Conservation (phyloP, 192 early-diverging fungal genomes). For the Coemansia sp. region DNA sequence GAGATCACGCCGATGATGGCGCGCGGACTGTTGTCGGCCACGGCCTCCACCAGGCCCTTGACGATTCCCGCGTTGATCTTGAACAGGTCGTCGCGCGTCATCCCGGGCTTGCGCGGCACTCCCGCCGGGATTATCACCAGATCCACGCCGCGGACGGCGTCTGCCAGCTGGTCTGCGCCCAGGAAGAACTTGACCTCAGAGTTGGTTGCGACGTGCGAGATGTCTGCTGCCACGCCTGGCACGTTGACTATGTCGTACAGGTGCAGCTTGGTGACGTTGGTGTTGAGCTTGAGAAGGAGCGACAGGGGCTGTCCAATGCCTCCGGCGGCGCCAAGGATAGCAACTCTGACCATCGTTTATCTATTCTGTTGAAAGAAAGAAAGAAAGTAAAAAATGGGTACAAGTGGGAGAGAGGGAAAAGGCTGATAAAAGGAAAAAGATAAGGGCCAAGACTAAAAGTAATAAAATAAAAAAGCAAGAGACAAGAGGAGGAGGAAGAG, state of each 20-base stretch:
- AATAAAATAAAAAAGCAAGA: not conserved
- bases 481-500: not conserved
- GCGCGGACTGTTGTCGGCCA: conserved; percentile 78
- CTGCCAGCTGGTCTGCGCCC: conserved; percentile 64
- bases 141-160: conserved; percentile 65
- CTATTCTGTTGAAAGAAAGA: conserved; percentile 4
- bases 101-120: conserved; percentile 96
- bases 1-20: conserved; percentile 86
- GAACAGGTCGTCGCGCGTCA: conserved; percentile 99
- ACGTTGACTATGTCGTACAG: conserved; percentile 98
- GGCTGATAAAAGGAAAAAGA: conserved; percentile 1
- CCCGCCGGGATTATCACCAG: conserved; percentile 93
- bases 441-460: too few species aligned
- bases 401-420: not conserved
- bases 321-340: conserved; percentile 76
- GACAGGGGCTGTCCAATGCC: conserved; percentile 98
- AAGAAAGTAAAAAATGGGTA: conserved; percentile 3
- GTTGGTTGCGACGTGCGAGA: conserved; percentile 87
- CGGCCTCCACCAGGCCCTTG: conserved; percentile 74
- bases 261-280: conserved; percentile 78
- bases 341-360: conserved; percentile 58
- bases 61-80: conserved; percentile 98
- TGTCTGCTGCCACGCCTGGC: conserved; percentile 93
- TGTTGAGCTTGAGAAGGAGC: conserved; percentile 88
- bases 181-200: conserved; percentile 73